These are phyloP conservation scores for Penicillium macrosclerotiorum DNA, from an alignment of 495 filamentous ascomycete genomes.

Conservation along the genomic window DNA sequence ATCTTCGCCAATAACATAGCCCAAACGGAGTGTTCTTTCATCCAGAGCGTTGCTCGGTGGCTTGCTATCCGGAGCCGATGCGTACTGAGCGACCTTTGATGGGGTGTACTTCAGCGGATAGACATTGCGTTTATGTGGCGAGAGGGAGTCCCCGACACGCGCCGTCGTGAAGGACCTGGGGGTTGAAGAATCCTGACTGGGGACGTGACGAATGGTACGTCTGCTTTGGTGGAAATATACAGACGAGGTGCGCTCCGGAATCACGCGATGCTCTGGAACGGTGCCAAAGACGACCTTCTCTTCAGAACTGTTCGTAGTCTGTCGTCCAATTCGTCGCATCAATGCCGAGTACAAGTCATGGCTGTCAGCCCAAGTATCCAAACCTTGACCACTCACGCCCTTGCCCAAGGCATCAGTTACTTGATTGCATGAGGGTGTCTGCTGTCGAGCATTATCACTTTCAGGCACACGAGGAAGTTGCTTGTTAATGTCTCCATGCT, in stretches of 20 bases:
- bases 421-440: not conserved
- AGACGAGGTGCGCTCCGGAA: conserved; percentile 33
- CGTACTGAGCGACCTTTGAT: not conserved
- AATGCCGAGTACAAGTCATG: conserved; percentile 71
- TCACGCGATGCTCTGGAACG: conserved; percentile 30
- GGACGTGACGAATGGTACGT: conserved; percentile 28
- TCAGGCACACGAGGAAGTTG: conserved; percentile 19
- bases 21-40: not conserved
- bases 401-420: not conserved
- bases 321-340: conserved; percentile 59
- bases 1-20: conserved; percentile 6
- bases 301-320: conserved; percentile 24
- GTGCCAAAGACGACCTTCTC: conserved; percentile 32
- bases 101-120: not conserved
- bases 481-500: conserved; percentile 52
- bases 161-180: conserved; percentile 33
- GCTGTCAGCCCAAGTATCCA: conserved; percentile 50
- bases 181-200: conserved; percentile 35
- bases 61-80: not conserved
- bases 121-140: conserved; percentile 16
- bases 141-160: conserved; percentile 18
- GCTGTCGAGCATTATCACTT: not conserved
- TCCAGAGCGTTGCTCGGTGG: not conserved
- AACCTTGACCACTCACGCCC: conserved; percentile 12
- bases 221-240: conserved; percentile 28